Evolutionary conservation across 1,284 basidiomycete species (phyloP).

Genomic region (Ganoderma meredithae): DNA sequence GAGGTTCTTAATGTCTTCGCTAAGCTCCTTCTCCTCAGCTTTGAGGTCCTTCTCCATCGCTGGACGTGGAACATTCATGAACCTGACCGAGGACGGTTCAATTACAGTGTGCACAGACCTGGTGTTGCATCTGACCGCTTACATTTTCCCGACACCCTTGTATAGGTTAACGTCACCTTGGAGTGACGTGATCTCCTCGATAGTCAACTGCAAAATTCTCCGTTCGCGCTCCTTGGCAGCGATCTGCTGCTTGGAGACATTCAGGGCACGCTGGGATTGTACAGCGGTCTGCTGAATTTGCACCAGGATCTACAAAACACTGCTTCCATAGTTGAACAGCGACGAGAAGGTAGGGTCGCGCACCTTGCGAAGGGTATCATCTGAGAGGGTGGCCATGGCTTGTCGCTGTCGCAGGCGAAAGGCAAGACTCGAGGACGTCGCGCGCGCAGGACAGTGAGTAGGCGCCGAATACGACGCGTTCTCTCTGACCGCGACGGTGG

Average conservation of each 20-base stretch:
- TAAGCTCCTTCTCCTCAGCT: slow-evolving; percentile 78
- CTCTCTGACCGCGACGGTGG: slow-evolving; percentile 31
- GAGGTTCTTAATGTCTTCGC: slow-evolving; percentile 81
- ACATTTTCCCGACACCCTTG: slow-evolving; percentile 95
- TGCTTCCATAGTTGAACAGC: neutral
- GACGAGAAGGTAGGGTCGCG: neutral
- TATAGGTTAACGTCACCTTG: slow-evolving; percentile 80
- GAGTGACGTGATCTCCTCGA: slow-evolving; percentile 74
- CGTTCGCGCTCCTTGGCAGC: slow-evolving; percentile 84
- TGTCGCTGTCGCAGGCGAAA: slow-evolving; percentile 12
- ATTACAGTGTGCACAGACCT: slow-evolving; percentile 10
- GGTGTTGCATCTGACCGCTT: slow-evolving; percentile 37
- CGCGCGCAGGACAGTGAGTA: slow-evolving; percentile 1
- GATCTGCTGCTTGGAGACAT: slow-evolving; percentile 76
- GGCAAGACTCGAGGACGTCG: slow-evolving; percentile 3
- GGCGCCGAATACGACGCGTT: slow-evolving; percentile 32
- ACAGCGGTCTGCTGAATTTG: slow-evolving; percentile 91
- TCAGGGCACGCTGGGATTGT: slow-evolving; percentile 80
- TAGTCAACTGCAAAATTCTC: slow-evolving; percentile 87
- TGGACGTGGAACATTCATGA: slow-evolving; percentile 85
- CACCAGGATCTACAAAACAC: slow-evolving; percentile 72
- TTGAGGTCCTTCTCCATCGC: slow-evolving; percentile 81
- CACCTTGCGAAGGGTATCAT: slow-evolving; percentile 89
- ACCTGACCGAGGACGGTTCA: slow-evolving; percentile 58
- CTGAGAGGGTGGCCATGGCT: slow-evolving; percentile 78